These are phyloP conservation scores for Boletus rubescentipes DNA, from an alignment of 768 basidiomycete species.

Conservation along the genomic window DNA sequence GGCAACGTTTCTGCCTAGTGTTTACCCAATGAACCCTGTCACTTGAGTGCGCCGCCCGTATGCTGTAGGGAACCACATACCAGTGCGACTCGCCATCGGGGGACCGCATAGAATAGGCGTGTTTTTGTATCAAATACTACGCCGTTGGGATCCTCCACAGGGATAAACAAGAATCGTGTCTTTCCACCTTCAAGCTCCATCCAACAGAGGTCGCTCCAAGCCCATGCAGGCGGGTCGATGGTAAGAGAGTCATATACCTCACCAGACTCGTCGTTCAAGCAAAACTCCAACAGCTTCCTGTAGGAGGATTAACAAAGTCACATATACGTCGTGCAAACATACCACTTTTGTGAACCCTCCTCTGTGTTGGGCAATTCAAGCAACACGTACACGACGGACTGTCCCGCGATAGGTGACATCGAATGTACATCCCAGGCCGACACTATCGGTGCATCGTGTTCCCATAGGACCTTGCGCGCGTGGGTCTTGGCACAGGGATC, in stretches of 20 bases:
- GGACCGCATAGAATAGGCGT: background rate
- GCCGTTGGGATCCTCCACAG: fast-evolving
- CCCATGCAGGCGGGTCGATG: background rate
- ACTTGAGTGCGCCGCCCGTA: slow-evolving; percentile 11
- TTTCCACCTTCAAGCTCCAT: background rate
- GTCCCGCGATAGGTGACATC: too few relatives aligned
- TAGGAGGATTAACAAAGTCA: too few relatives aligned
- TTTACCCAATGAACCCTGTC: background rate
- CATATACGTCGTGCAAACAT: too few relatives aligned
- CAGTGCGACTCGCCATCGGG: background rate
- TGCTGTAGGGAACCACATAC: slow-evolving; percentile 11
- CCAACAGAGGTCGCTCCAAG: fast-evolving
- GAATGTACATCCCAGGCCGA: too few relatives aligned
- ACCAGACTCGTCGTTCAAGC: background rate
- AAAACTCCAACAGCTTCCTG: background rate
- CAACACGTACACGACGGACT: too few relatives aligned
- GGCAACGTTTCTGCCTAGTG: too few relatives aligned
- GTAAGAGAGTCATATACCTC: background rate
- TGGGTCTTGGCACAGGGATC: too few relatives aligned
- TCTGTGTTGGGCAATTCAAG: too few relatives aligned
- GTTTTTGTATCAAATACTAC: background rate
- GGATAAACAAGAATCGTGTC: background rate
- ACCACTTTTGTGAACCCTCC: too few relatives aligned
- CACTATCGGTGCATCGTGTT: too few relatives aligned
- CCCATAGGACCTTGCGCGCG: too few relatives aligned